Evolutionary conservation across 2,329 filamentous ascomycete species (phyloP).

Genomic region (Byssoonygena ceratinophila): DNA sequence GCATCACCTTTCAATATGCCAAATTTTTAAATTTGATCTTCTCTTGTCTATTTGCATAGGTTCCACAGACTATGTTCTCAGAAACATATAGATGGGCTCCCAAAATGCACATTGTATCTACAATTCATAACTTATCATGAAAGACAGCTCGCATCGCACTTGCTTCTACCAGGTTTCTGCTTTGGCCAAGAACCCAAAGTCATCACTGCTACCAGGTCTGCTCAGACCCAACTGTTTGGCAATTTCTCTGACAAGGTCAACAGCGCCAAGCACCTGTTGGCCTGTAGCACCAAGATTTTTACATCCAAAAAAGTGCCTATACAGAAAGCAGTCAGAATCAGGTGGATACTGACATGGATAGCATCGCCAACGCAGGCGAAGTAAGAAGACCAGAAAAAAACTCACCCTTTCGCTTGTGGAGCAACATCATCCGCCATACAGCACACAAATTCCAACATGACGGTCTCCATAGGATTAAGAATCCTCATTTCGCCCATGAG

Average conservation of each 20-base stretch:
- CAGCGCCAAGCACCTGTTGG: slow-evolving; percentile 16
- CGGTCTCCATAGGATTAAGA: slow-evolving; percentile 21
- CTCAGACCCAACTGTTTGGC: slow-evolving; percentile 16
- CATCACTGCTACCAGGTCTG: slow-evolving; percentile 12
- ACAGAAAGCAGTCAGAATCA: neutral
- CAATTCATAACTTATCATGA: neutral
- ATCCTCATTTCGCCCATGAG: slow-evolving; percentile 22
- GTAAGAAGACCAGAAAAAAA: neutral
- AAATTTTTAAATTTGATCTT: no score
- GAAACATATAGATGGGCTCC: neutral
- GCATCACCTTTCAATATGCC: no score
- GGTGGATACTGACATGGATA: neutral
- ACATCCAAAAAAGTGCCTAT: slow-evolving; percentile 23
- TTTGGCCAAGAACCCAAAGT: slow-evolving; percentile 16
- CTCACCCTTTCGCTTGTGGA: slow-evolving; percentile 24
- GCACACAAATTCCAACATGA: slow-evolving; percentile 24
- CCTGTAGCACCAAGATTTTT: slow-evolving; percentile 21
- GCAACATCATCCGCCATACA: slow-evolving; percentile 23
- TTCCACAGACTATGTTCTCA: no score
- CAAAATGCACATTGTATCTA: neutral
- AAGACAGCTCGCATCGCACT: neutral
- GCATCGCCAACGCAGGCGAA: neutral
- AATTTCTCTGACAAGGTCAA: slow-evolving; percentile 19
- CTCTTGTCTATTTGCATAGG: no score
- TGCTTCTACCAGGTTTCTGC: slow-evolving; percentile 13